These are phyloP conservation scores for Mortierella alpina DNA, from an alignment of 192 early-diverging fungal species.

Conservation along the genomic window DNA sequence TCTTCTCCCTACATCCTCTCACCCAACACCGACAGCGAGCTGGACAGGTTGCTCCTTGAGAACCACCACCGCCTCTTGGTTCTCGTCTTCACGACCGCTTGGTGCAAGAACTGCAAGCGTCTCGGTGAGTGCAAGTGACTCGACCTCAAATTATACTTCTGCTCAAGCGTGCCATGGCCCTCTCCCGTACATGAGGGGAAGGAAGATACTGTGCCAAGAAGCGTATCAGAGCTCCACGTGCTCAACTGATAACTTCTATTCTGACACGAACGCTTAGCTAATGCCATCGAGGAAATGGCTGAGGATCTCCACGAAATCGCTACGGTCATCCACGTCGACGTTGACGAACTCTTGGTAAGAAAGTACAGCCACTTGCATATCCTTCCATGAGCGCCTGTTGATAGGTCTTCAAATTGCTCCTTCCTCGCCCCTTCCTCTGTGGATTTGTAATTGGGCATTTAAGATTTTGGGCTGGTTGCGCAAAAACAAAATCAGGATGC, in stretches of 20 bases:
- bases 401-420: not conserved
- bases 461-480: too few species aligned
- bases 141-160: not conserved
- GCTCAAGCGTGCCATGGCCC: not conserved
- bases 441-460: too few species aligned
- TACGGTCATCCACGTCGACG: constrained; percentile 43
- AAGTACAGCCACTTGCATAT: not conserved
- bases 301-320: constrained; percentile 32
- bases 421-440: too few species aligned
- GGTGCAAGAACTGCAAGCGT: constrained; percentile 55
- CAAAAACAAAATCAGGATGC: not conserved
- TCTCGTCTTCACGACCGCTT: constrained; percentile 44
- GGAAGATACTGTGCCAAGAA: not conserved
- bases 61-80: constrained; percentile 28
- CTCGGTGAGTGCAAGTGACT: constrained; percentile 15
- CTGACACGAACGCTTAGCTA: constrained; percentile 4
- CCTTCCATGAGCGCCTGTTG: not conserved
- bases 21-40: constrained; percentile 38
- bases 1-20: constrained; percentile 41
- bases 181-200: not conserved
- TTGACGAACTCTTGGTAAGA: constrained; percentile 45
- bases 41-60: constrained; percentile 32
- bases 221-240: not conserved
- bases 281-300: constrained; percentile 33
- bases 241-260: not conserved